Conservation (phyloP, 169 alveolate genomes). For the Babesia caballi region DNA sequence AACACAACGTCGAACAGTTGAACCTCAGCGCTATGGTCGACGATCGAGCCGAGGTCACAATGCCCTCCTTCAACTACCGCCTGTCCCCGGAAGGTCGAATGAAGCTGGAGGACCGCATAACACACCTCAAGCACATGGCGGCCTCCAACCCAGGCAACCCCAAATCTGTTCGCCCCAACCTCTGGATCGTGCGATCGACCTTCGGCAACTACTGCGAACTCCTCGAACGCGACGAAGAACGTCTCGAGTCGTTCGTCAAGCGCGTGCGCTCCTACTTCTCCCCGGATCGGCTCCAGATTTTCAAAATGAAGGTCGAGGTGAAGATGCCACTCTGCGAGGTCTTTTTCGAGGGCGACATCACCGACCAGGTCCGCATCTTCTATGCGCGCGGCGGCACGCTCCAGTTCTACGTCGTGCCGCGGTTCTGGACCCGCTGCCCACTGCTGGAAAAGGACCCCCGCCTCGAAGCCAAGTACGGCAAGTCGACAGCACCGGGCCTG, state of each 20-base stretch:
- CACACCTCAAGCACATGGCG: constrained; percentile 39
- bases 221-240: constrained; percentile 59
- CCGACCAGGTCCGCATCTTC: constrained; percentile 68
- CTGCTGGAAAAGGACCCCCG: constrained; percentile 71
- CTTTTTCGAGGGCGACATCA: constrained; percentile 65
- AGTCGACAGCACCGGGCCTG: constrained; percentile 70
- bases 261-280: constrained; percentile 49
- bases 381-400: constrained; percentile 75
- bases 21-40: not conserved
- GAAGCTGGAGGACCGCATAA: constrained; percentile 58
- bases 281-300: constrained; percentile 40
- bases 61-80: constrained; percentile 39
- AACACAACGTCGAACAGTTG: not conserved
- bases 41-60: not conserved
- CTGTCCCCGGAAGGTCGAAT: constrained; percentile 59
- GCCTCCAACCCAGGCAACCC: constrained; percentile 44
- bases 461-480: constrained; percentile 70
- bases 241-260: constrained; percentile 60
- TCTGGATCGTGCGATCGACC: constrained; percentile 58
- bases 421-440: constrained; percentile 69
- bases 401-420: constrained; percentile 61
- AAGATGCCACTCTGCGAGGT: constrained; percentile 74
- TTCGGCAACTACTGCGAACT: constrained; percentile 75
- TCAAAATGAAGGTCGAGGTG: constrained; percentile 57
- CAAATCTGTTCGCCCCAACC: constrained; percentile 31